Evolutionary conservation across 371 early-diverging fungal species (phyloP).

Genomic region (Mucor lusitanicus): DNA sequence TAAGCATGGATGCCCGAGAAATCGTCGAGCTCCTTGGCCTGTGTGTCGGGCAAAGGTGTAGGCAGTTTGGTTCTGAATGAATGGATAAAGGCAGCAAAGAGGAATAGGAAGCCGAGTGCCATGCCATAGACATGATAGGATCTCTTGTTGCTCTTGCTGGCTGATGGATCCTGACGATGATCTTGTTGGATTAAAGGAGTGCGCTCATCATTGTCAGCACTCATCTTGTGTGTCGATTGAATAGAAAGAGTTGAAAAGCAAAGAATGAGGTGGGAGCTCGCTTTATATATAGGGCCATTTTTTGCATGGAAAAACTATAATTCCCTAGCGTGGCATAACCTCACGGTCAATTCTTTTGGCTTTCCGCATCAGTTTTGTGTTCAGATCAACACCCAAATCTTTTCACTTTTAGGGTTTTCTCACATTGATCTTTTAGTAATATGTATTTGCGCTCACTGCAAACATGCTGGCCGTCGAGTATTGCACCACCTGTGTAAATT

Average conservation of each 20-base stretch:
- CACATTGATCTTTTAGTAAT: neutral
- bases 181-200: constrained; percentile 12
- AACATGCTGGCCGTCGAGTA: neutral
- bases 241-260: neutral
- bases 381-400: neutral
- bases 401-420: neutral
- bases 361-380: neutral
- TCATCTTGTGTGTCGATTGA: neutral
- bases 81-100: constrained; percentile 17
- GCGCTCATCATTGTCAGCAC: constrained; percentile 4
- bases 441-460: neutral
- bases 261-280: neutral
- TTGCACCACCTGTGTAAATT: neutral
- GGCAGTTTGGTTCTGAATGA: constrained; percentile 35
- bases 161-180: neutral
- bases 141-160: neutral
- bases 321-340: neutral
- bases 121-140: constrained; percentile 21
- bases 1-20: constrained; percentile 58
- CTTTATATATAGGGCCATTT: neutral
- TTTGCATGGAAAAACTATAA: neutral
- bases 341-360: neutral
- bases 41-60: constrained; percentile 37
- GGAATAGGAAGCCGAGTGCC: constrained; percentile 14
- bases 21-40: constrained; percentile 26